A percentile compares a stretch with the other conserved stretches of the same genome.
phyloP scores from a whole-genome alignment of 768 basidiomycete genomes.

The Hygrocybe coccinea region DNA sequence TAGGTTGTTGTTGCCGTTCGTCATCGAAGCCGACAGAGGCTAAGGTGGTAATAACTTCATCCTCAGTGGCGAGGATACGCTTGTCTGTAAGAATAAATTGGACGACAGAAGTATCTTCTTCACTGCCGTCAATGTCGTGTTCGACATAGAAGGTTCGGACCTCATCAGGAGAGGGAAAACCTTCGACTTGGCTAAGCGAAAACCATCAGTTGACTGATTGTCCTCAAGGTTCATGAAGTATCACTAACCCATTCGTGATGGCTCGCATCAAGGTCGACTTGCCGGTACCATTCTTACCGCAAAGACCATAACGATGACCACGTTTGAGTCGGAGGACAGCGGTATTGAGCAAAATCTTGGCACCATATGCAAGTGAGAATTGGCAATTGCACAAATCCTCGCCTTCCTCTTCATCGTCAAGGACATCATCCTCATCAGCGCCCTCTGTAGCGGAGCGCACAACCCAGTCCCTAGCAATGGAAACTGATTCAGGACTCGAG shows the following conservation, averaged over 20 bases:
- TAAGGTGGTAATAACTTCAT: constrained; percentile 76
- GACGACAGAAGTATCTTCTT: constrained; percentile 85
- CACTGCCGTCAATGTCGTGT: constrained; percentile 96
- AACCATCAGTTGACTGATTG: constrained; percentile 32
- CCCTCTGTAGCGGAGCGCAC: constrained; percentile 83
- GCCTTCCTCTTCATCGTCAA: constrained; percentile 93
- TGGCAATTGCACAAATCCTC: constrained; percentile 99
- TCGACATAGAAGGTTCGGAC: constrained; percentile 99
- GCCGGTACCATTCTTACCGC: constrained; percentile 97
- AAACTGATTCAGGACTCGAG: constrained; percentile 57
- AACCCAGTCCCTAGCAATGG: constrained; percentile 78
- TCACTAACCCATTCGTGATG: constrained; percentile 71
- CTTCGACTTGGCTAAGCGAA: constrained; percentile 76
- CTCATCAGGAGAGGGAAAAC: constrained; percentile 95
- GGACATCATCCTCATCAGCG: constrained; percentile 58
- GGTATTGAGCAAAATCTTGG: constrained; percentile 96
- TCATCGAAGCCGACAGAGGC: constrained; percentile 89
- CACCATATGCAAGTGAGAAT: constrained; percentile 98
- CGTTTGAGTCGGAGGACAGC: constrained; percentile 96
- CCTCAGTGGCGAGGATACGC: constrained; percentile 65
- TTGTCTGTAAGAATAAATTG: constrained; percentile 83
- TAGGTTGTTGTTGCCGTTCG: constrained; percentile 78
- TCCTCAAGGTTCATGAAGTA: neutral
- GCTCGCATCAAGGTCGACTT: constrained; percentile 94
- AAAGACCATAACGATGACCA: constrained; percentile 97